Base-by-base conservation (phyloP, 192 early-diverging fungal genomes). In the Dissophora globulifera region DNA sequence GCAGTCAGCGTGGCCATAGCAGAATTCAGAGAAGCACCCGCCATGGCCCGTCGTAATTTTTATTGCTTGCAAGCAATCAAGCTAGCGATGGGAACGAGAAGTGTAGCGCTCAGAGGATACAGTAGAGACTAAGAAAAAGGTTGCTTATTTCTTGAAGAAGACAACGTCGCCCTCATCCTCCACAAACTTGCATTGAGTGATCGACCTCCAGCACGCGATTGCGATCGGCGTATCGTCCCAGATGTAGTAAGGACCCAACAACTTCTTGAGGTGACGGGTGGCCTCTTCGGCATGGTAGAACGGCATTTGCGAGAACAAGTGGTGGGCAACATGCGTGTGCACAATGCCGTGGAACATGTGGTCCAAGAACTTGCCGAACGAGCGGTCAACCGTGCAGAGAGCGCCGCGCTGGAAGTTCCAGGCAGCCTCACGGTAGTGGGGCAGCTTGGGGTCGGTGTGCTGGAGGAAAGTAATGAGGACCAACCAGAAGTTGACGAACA, bases 221-320 rank as follows among this genome's bases (percentile, higher is more conserved):
- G 82, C 78, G 38, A 93, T 87, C 23, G 88, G 88, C 19, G 90
- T 93, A 30, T 84, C 68, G 78, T 96, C 94, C 32, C 76, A 86
- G 23, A 87, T 50, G 71, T 98, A 98, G 78, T 93, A 88, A 52
- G 88, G 80, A 27, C 94, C 95, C 35, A 96, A 81, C 50, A 89
- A 83, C 84, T 91, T 87, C 81, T 92, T 90, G 43, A 97, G 75
- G 50, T 90, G 87, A 33, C 62, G 61, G 22, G 97, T 98, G 3
- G 97, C 97, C 79, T 95, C 93, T 56, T 84, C 68, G 1, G 91
- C 97, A 69, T 98, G 85, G 84, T 98, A 98, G 84, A 95, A 94
- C 12, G 97, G 97, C 95, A 98, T 98, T n/a, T 89, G 93, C 11
- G 93, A 93, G 85, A 97, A 98, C 62, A 96, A 79, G 72, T 98